Evolutionary conservation across 345 rosid genomes (phyloP), one percentile per base, ranked within the genome.

Genomic region (Boechera divaricarpa): DNA sequence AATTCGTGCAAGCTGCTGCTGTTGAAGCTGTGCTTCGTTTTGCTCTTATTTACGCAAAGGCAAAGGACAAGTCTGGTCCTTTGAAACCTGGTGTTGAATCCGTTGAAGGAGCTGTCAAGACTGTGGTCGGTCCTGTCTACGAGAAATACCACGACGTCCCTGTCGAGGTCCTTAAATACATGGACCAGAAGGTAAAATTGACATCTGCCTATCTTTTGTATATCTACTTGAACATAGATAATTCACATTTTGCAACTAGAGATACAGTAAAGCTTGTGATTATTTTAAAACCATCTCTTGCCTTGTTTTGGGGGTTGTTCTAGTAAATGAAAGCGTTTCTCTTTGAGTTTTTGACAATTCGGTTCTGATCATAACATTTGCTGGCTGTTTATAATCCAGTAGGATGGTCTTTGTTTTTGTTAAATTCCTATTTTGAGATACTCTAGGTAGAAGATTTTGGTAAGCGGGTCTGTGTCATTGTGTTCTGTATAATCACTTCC

Each of bases 71-170:
- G 82, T 81, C 93, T 1, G 96, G 99, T 24, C 97, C 93, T 2
- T 76, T 93, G 84, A 93, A 90, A 74, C 76, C 92, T 2, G 89
- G 97, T 16, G 91, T 95, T 69, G 97, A 93, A 77, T 85, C 93
- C 13, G 84, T 90, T 0, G 99, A 95, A 79, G 94, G 91, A 18
- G 85, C 91, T 1, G 96, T 93, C 16, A 91, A 87, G 85, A 88
- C 71, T 10, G 86, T 96, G n/a, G 86, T 91, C 0, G 87, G 90
- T 33, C 98, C 94, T 33, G 97, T 96, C 3, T 87, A 85, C 44
- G 72, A 84, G 9, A 91, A 90, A 67, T 93, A 75, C 82, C 94
- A 87, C 10, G 92, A 82, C 33, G 83, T 87, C 31, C 98, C 97
- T 0, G 76, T 76, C 1, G 92, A 85, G 41, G 79, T 88, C 54